Evolutionary conservation across 179 eudicot species (phyloP).

Genomic region (Corrigiola litoralis): DNA sequence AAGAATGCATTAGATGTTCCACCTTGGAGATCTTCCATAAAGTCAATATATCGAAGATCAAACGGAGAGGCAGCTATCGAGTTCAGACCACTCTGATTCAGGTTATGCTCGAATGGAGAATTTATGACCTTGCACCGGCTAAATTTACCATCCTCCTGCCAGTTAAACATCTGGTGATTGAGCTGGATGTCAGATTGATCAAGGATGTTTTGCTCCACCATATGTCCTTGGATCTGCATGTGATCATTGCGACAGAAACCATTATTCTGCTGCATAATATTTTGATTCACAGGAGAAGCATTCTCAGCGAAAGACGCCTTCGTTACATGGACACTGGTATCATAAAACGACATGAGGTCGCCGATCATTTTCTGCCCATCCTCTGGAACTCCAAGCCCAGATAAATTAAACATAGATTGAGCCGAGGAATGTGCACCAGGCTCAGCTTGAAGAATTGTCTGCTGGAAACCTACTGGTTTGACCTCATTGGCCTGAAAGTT

Average conservation of each 20-base stretch:
- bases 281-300: constrained; percentile 1
- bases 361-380: constrained; percentile 69
- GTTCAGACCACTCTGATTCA: constrained; percentile 3
- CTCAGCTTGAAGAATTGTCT: not conserved
- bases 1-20: not conserved
- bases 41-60: constrained; percentile 4
- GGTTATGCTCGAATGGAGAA: not conserved
- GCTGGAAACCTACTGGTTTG: constrained; percentile 38
- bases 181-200: not conserved
- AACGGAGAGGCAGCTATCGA: constrained; percentile 2
- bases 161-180: constrained; percentile 7
- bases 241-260: constrained; percentile 12
- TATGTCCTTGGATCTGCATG: not conserved
- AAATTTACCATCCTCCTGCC: constrained; percentile 9
- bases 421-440: not conserved
- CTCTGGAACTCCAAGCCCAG: constrained; percentile 58
- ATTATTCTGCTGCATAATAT: not conserved
- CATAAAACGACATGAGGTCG: constrained; percentile 60
- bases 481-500: constrained; percentile 33
- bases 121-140: not conserved
- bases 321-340: constrained; percentile 41
- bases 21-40: constrained; percentile 17
- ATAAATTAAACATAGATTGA: constrained; percentile 33
- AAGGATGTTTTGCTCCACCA: not conserved
- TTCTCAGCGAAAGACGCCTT: constrained; percentile 21